Evolutionary conservation across 164 flowering plant species (phyloP).

Genomic region (Stephania japonica): DNA sequence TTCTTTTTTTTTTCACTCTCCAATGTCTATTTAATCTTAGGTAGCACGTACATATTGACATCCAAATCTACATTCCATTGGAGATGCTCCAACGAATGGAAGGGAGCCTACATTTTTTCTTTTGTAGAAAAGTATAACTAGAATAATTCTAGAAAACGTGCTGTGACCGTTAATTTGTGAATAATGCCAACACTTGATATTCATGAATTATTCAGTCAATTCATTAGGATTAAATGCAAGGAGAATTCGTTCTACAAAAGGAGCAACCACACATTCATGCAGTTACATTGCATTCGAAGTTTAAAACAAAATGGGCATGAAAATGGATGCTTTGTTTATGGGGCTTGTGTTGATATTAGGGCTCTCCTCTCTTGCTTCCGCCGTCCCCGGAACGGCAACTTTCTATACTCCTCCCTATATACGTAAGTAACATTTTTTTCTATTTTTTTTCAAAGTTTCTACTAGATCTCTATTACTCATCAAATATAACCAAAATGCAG

Average conservation of each 20-base stretch:
- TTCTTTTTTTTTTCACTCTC: too few species aligned
- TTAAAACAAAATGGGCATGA: neutral
- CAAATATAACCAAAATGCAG: conserved; percentile 7
- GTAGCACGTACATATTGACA: too few species aligned
- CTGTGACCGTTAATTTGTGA: neutral
- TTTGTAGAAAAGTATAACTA: too few species aligned
- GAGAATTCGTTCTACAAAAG: neutral
- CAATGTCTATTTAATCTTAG: too few species aligned
- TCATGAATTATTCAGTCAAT: too few species aligned
- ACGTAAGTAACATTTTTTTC: conserved; percentile 27
- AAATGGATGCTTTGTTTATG: neutral
- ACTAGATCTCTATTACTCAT: too few species aligned
- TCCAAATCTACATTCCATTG: too few species aligned
- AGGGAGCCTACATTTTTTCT: too few species aligned
- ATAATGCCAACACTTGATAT: neutral
- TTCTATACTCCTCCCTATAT: conserved; percentile 26
- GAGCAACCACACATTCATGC: neutral
- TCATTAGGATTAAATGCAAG: neutral
- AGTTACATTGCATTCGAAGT: neutral
- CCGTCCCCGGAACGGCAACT: conserved; percentile 27
- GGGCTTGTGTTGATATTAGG: neutral
- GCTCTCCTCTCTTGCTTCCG: conserved; percentile 13
- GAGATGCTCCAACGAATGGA: too few species aligned
- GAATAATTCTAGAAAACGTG: neutral
- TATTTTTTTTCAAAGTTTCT: too few species aligned